A percentile compares a stretch with the other conserved stretches of the same genome.
Conservation (phyloP, 441 rosid genomes). For the Erodium trifolium region DNA sequence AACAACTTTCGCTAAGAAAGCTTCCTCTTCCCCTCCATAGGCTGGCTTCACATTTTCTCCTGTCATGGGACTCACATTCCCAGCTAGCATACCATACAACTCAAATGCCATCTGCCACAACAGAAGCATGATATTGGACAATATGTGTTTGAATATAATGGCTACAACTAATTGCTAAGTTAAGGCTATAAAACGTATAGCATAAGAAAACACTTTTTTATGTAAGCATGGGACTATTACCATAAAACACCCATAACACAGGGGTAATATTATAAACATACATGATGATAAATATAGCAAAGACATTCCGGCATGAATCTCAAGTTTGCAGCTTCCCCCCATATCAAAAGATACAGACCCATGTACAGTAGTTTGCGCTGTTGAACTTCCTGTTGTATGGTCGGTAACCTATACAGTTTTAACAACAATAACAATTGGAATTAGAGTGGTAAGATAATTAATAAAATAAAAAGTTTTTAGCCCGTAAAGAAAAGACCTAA, state of each 20-base stretch:
- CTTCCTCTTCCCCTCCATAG: constrained; percentile 96
- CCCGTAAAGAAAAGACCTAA: too few species aligned
- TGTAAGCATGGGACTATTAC: too few species aligned
- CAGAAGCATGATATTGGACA: too few species aligned
- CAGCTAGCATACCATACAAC: constrained; percentile 93
- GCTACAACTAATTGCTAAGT: too few species aligned
- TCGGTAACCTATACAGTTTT: constrained; percentile 69
- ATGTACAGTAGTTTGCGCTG: constrained; percentile 91
- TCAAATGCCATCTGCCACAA: constrained; percentile 77
- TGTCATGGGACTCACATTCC: constrained; percentile 91
- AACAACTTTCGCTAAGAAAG: constrained; percentile 83
- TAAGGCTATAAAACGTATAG: too few species aligned
- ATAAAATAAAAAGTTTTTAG: too few species aligned
- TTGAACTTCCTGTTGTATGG: constrained; percentile 98
- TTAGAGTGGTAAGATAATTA: neutral
- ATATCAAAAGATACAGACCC: constrained; percentile 91
- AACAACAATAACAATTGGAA: constrained; percentile 8
- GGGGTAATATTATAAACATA: constrained; percentile 27
- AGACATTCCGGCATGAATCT: constrained; percentile 99
- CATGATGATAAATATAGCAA: constrained; percentile 97
- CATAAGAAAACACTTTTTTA: too few species aligned
- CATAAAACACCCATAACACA: neutral
- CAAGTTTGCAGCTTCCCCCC: constrained; percentile 99
- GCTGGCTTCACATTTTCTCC: constrained; percentile 96
- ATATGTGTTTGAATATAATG: too few species aligned